These are phyloP conservation scores for Morella rubra DNA, from an alignment of 306 rosid species.

Conservation along the genomic window DNA sequence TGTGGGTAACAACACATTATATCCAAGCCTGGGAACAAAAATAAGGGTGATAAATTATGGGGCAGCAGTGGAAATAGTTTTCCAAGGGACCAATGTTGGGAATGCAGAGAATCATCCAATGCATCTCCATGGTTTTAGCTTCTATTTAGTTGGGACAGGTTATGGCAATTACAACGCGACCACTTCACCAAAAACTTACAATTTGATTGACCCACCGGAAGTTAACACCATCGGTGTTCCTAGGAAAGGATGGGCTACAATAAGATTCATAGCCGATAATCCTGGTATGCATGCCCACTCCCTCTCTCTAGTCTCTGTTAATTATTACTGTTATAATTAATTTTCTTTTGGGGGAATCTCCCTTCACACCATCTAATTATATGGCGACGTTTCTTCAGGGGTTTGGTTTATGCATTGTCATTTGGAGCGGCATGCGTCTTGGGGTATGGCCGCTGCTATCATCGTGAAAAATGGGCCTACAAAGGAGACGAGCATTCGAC, in stretches of 20 bases:
- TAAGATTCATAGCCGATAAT: constrained; percentile 41
- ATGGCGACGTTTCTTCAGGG: constrained; percentile 26
- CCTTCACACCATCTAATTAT: no score
- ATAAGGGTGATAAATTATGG: constrained; percentile 31
- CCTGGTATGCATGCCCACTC: constrained; percentile 31
- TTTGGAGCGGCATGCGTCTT: constrained; percentile 35
- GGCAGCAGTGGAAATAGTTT: constrained; percentile 39
- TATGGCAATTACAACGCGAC: constrained; percentile 22
- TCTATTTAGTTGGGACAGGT: constrained; percentile 38
- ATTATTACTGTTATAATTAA: neutral
- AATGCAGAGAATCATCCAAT: constrained; percentile 47
- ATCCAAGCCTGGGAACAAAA: constrained; percentile 32
- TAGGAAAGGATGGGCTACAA: constrained; percentile 43
- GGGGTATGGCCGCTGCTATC: constrained; percentile 43
- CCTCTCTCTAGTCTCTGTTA: neutral
- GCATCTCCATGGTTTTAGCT: constrained; percentile 44
- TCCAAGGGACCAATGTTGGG: constrained; percentile 41
- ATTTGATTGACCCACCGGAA: constrained; percentile 32
- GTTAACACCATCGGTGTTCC: constrained; percentile 34
- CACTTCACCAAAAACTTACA: constrained; percentile 22
- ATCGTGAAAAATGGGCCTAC: constrained; percentile 38
- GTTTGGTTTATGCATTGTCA: constrained; percentile 54
- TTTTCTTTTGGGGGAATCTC: neutral
- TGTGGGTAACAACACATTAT: constrained; percentile 12
- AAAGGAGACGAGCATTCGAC: constrained; percentile 28